Conservation (phyloP, 495 filamentous ascomycete species). For the Annulohypoxylon moriforme region DNA sequence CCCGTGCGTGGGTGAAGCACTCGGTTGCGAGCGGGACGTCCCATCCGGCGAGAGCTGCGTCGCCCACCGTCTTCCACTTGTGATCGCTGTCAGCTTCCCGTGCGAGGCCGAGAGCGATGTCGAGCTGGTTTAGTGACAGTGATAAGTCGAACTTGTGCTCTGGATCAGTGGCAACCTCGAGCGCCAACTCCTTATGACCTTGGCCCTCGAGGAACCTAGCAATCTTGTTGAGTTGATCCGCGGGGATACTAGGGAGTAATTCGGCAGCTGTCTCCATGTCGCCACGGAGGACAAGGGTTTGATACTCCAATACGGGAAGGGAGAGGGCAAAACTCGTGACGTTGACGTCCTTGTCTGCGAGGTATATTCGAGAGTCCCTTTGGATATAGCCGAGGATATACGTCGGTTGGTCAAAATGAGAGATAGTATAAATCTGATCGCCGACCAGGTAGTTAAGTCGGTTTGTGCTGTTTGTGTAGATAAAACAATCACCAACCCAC, state of each 20-base stretch:
- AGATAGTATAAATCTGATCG: constrained; percentile 98
- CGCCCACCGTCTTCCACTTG: constrained; percentile 96
- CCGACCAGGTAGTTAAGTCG: constrained; percentile 98
- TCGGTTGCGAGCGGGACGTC: constrained; percentile 88
- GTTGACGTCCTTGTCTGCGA: constrained; percentile 93
- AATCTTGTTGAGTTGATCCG: constrained; percentile 95
- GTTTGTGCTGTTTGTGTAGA: constrained; percentile 97
- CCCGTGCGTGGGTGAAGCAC: constrained; percentile 90
- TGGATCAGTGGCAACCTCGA: constrained; percentile 94
- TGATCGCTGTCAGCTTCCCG: constrained; percentile 87
- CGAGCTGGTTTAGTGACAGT: constrained; percentile 81
- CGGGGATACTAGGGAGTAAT: constrained; percentile 81
- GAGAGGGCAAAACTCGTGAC: constrained; percentile 92
- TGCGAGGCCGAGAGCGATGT: constrained; percentile 87
- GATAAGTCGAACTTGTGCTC: constrained; percentile 98
- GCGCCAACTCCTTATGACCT: constrained; percentile 92
- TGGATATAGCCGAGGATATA: constrained; percentile 96
- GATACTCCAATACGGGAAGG: constrained; percentile 94
- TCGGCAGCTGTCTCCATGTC: constrained; percentile 93
- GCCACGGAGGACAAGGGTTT: constrained; percentile 93
- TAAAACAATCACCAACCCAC: constrained; percentile 99
- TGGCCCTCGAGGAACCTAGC: constrained; percentile 98
- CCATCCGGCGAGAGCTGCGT: constrained; percentile 88
- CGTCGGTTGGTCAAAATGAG: constrained; percentile 94
- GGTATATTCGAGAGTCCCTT: constrained; percentile 90